Evolutionary conservation across 2,329 filamentous ascomycete species (phyloP).

Genomic region (Penicillium psychrosexuale): DNA sequence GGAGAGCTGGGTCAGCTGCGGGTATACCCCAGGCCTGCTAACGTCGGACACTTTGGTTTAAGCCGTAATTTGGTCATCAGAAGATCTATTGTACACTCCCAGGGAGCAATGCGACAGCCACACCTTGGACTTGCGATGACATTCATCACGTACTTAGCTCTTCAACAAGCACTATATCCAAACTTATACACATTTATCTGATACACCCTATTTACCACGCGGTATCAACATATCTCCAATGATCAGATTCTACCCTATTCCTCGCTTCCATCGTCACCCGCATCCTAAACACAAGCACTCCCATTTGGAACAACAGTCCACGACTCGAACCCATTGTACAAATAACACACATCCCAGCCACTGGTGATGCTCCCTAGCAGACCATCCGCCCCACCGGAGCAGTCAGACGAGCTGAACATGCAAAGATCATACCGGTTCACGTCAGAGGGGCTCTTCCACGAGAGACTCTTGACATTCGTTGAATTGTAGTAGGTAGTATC

Average conservation of each 20-base stretch:
- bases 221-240: neutral
- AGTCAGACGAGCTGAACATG: constrained; percentile 19
- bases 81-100: too few species aligned
- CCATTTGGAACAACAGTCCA: constrained; percentile 22
- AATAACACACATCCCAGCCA: constrained; percentile 28
- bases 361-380: constrained; percentile 15
- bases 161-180: neutral
- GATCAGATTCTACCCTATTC: neutral
- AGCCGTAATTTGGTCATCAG: too few species aligned
- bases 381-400: neutral
- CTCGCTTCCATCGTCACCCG: neutral
- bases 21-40: neutral
- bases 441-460: constrained; percentile 25
- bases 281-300: constrained; percentile 2
- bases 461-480: constrained; percentile 21
- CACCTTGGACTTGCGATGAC: too few species aligned
- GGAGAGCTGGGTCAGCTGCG: neutral
- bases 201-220: neutral
- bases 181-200: neutral
- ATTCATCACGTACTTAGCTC: neutral
- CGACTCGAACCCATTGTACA: constrained; percentile 21
- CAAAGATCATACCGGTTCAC: constrained; percentile 20
- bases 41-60: neutral
- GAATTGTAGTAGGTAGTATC: constrained; percentile 7
- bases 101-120: neutral